These are phyloP conservation scores for Corchorus olitorius DNA, from an alignment of 345 rosid genomes.

Conservation along the genomic window DNA sequence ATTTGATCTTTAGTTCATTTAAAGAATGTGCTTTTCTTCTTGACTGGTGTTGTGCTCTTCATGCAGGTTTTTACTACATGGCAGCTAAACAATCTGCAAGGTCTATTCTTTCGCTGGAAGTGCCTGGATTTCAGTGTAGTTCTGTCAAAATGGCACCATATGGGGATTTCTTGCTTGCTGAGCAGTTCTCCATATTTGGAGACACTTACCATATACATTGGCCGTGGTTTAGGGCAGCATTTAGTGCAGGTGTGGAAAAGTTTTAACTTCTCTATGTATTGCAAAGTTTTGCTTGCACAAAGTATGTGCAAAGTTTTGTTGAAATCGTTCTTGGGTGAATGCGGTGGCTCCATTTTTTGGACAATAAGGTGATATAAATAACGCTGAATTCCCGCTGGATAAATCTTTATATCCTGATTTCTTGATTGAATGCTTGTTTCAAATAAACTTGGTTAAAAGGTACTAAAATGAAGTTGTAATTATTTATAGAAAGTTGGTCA, in stretches of 20 bases:
- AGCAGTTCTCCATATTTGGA: conserved; percentile 5
- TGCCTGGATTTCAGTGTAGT: neutral
- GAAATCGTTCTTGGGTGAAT: too few species aligned
- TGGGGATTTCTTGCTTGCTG: conserved; percentile 6
- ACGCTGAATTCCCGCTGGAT: too few species aligned
- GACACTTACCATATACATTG: conserved; percentile 5
- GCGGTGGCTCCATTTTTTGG: too few species aligned
- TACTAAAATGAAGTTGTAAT: too few species aligned
- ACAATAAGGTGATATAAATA: too few species aligned
- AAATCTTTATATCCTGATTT: too few species aligned
- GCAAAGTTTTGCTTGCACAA: too few species aligned
- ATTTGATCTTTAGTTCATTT: neutral
- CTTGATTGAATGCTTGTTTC: too few species aligned
- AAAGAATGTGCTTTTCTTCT: neutral
- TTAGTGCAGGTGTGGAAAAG: neutral
- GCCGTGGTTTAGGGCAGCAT: neutral
- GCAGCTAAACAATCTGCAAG: neutral
- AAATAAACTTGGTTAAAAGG: too few species aligned
- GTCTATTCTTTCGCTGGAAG: conserved; percentile 13
- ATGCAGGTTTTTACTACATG: neutral
- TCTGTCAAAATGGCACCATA: neutral
- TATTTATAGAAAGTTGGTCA: too few species aligned
- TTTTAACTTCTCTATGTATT: neutral
- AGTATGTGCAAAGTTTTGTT: too few species aligned
- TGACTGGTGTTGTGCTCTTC: neutral